Conservation (phyloP, 1,284 basidiomycete genomes). For the Fistulinella cinereoalba region DNA sequence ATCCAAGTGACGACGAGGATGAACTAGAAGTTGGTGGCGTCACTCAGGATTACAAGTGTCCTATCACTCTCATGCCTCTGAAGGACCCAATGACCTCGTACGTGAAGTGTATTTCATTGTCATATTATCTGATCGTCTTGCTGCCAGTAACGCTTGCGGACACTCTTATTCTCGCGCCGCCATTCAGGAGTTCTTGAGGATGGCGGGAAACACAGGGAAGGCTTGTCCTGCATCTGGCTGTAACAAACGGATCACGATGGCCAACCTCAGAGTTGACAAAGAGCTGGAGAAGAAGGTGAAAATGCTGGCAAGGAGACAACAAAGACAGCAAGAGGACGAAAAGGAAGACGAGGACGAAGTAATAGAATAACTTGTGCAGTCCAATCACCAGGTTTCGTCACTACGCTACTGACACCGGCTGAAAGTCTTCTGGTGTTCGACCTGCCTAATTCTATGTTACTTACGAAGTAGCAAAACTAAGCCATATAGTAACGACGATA, state of each 20-base stretch:
- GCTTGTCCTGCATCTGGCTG: slow-evolving; percentile 72
- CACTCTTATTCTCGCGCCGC: slow-evolving; percentile 71
- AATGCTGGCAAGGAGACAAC: slow-evolving; percentile 48
- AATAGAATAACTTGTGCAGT: slow-evolving; percentile 46
- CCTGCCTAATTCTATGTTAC: no score
- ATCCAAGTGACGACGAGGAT: slow-evolving; percentile 75
- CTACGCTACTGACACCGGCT: not conserved
- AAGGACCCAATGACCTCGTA: slow-evolving; percentile 75
- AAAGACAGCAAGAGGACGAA: slow-evolving; percentile 50
- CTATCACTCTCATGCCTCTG: slow-evolving; percentile 63
- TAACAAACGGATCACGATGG: slow-evolving; percentile 51
- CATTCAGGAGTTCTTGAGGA: slow-evolving; percentile 53
- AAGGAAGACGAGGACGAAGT: slow-evolving; percentile 63
- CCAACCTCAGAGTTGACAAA: slow-evolving; percentile 52
- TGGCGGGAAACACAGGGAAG: slow-evolving; percentile 33
- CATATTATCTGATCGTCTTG: slow-evolving; percentile 6
- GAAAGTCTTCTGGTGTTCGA: no score
- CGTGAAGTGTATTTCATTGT: slow-evolving; percentile 26
- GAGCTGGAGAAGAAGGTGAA: slow-evolving; percentile 61
- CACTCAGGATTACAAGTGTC: slow-evolving; percentile 79
- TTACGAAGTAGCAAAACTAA: no score
- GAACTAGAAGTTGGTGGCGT: slow-evolving; percentile 80
- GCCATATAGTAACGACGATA: no score
- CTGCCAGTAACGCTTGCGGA: slow-evolving; percentile 55
- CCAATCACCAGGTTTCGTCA: slow-evolving; percentile 6